Evolutionary conservation across 2,329 filamentous ascomycete species (phyloP).

Genomic region (Penicillium paneum): DNA sequence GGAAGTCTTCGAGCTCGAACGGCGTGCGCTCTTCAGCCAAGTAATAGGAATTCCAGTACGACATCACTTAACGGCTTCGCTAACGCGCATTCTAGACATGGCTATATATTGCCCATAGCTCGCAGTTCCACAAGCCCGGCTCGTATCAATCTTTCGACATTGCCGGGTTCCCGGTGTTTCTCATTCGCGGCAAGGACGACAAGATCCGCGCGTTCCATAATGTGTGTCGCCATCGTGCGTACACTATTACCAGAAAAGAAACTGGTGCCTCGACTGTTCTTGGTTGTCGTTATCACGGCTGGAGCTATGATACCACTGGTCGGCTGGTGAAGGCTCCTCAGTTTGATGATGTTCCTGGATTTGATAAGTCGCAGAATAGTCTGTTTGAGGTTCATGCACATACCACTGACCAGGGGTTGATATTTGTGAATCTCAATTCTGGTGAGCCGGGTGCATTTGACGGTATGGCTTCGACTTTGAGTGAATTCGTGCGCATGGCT

Average conservation of each 20-base stretch:
- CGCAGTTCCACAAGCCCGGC: conserved; percentile 51
- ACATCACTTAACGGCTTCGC: not conserved
- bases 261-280: conserved; percentile 53
- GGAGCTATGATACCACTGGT: conserved; percentile 59
- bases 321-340: conserved; percentile 59
- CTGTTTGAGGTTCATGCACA: conserved; percentile 44
- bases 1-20: conserved; percentile 48
- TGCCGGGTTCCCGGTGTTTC: conserved; percentile 56
- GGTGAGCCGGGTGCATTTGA: conserved; percentile 4
- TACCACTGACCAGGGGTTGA: conserved; percentile 22
- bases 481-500: conserved; percentile 13
- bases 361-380: conserved; percentile 56
- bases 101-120: conserved; percentile 39
- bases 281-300: conserved; percentile 61
- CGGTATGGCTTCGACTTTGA: conserved; percentile 1
- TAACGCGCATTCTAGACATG: conserved; percentile 27
- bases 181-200: conserved; percentile 51
- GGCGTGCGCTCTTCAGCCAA: conserved; percentile 50
- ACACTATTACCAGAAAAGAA: conserved; percentile 54
- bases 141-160: conserved; percentile 57
- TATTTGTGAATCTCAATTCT: conserved; percentile 30
- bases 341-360: conserved; percentile 55
- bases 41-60: conserved; percentile 23
- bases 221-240: conserved; percentile 60
- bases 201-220: conserved; percentile 61